phyloP scores from a whole-genome alignment of 306 rosid genomes.

The Delonix regia region DNA sequence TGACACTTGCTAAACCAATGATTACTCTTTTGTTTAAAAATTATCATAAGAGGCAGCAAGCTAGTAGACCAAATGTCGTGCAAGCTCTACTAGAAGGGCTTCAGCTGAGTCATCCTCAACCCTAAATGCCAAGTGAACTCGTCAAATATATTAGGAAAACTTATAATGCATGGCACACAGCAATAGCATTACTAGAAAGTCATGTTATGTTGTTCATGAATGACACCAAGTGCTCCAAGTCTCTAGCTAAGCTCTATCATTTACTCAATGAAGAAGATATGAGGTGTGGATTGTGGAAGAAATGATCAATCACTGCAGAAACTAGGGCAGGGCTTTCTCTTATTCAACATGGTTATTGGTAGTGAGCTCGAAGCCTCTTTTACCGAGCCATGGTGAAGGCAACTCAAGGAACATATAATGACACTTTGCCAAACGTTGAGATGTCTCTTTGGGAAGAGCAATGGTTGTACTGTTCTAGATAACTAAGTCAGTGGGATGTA shows the following conservation, averaged over 20 bases:
- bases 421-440: constrained; percentile 96
- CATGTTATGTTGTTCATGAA: constrained; percentile 87
- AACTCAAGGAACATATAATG: constrained; percentile 95
- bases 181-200: constrained; percentile 94
- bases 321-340: constrained; percentile 97
- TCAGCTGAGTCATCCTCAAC: constrained; percentile 99
- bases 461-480: constrained; percentile 90
- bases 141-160: constrained; percentile 96
- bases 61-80: constrained; percentile 93
- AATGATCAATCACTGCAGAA: constrained; percentile 86
- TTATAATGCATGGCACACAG: constrained; percentile 98
- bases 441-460: constrained; percentile 99
- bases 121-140: constrained; percentile 99
- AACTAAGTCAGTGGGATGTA: constrained; percentile 98
- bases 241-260: constrained; percentile 95
- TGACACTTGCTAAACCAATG: constrained; percentile 94
- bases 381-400: constrained; percentile 99
- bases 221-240: constrained; percentile 92
- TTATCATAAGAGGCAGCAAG: constrained; percentile 94
- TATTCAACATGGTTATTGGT: constrained; percentile 99
- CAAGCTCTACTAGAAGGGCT: constrained; percentile 99
- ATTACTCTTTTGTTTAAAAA: constrained; percentile 90
- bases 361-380: constrained; percentile 96
- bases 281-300: constrained; percentile 99
- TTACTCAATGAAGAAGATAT: constrained; percentile 98